Evolutionary conservation across 495 filamentous ascomycete species (phyloP), one percentile per base, ranked within the genome.

Genomic region (Penicillium manginii): DNA sequence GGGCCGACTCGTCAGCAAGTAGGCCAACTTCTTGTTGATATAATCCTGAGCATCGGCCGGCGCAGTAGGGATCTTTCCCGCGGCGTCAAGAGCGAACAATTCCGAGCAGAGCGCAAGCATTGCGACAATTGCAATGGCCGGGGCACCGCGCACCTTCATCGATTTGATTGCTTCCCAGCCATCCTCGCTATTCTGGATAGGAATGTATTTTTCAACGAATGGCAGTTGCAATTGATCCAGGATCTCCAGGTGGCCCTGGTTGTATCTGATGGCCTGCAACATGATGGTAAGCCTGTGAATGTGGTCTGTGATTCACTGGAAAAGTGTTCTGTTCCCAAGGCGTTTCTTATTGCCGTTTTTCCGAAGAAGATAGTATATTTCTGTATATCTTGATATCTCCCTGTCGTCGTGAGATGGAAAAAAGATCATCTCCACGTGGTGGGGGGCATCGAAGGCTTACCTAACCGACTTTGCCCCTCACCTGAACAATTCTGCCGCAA

Each of bases 61-160:
- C 4, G 73, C 78, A 2, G 78, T 35, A 4, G 75, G 63, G 31
- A 75, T 39, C 29, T 71, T 64, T 8, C 62, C 57, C 15, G 54
- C 46, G n/a, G 52, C 50, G 12, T 65, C 39, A 12, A 75, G 60
- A 15, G 48, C 50, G 21, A 68, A 57, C 19, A 78, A 61, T 46
- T 80, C 77, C 12, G 94, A 88, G 6, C 90, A 91, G 32, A 96
- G 84, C 6, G 88, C 87, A 35, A 98, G 84, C 7, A 91, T 91
- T 22, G 96, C 94, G 15, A 98, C 94, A 52, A 98, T 97, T 33
- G 96, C 94, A 66, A 98, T 98, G 40, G 96, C 94, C 18, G 94
- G 94, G 12, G 94, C 94, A 29, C 94, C 91, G 72, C 92, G 84
- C 21, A 97, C 93, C 56, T 91, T 86, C 94, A 98, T 98, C 18